Base-by-base conservation (phyloP, 1,284 basidiomycete genomes). In the Marasmius oreades region DNA sequence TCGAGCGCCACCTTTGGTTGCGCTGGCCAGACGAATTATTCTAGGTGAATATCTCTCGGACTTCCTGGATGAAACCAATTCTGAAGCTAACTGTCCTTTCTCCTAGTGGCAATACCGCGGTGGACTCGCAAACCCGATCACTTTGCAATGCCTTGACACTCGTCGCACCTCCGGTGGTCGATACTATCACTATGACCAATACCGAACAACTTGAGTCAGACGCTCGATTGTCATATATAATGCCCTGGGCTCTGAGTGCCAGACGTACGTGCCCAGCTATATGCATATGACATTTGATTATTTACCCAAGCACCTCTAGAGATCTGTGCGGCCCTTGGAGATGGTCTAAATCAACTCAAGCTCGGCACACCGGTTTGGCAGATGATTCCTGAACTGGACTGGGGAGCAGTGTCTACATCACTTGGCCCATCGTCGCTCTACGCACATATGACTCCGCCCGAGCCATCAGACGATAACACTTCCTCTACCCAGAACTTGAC, bases 21-120 rank as follows among this genome's bases (percentile, higher is more conserved):
- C 57, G 62, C 66, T 11, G 76, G 75, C 1, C 75, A 78, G 59
- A 70, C 74, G 1, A 76, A 72, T 55, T 77, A 77, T 62, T 63
- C 69, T 2, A 64, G 64, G 74, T 75, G 51, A 55, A 70, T 53
- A n/a, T 24, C 11, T 22, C 48, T 11, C 22, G 51, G 22, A 36
- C 20, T 36, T 22, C 36, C 45, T 2, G 20, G 39, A 39, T 14
- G 22, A 16, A 20, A 4, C 46, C 53, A 6, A 51, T 56, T 22
- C 16, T n/a, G n/a, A n/a, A n/a, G n/a, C n/a, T n/a, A n/a, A n/a
- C n/a, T n/a, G 22, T 51, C 16, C 16, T 37, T 50, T 24, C 39
- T 10, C 44, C 76, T 74, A 44, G 74, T 73, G 2, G n/a, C n/a
- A 74, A 74, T 55, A 69, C 72, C 4, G 63, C 66, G 6, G 52